Evolutionary conservation across 768 basidiomycete species (phyloP), one percentile per base, ranked within the genome.

Genomic region (Grammothele lineata): DNA sequence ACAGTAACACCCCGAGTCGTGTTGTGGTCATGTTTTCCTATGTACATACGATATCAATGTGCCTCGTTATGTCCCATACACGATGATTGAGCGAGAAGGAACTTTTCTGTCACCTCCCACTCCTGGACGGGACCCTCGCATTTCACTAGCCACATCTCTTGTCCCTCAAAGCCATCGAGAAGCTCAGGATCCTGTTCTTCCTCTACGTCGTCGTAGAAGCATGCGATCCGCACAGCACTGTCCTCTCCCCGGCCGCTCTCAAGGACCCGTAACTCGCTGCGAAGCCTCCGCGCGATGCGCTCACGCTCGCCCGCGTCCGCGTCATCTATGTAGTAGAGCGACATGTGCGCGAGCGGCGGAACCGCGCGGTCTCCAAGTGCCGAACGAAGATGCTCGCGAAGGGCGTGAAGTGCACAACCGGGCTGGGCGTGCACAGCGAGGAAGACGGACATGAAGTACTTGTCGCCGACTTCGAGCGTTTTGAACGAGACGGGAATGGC

Each of bases 361-460:
- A 84, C 80, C 19, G 73, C 65, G 4, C 61, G 60, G 19, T 73
- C 47, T 5, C 57, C 58, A n/a, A 74, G 54, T 19, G 58, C 54
- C 5, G 57, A 56, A 45, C 76, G 70, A 23, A 88, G 66, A 24
- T 69, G 55, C 24, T 54, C 61, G 53, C 83, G 83, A 25, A 90
- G 62, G 17, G 57, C 58, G 21, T 61, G 49, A 17, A 90, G 66
- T 23, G 70, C 41, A 21, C 42, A 40, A 2, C 38, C 76, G 1
- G 58, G 53, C 1, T 78, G 70, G 6, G 65, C 71, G 27, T 66
- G 60, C 56, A 84, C 66, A 0, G 74, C 65, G 56, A 83, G 62
- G 63, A 80, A 82, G 17, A 89, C 81, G 0, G 85, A 87, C 55
- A 83, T 80, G 62, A 79, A 87, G 66, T 82, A 90, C 56, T 78